Conservation (phyloP, 2,329 filamentous ascomycete genomes). For the Phialophora verrucosa region DNA sequence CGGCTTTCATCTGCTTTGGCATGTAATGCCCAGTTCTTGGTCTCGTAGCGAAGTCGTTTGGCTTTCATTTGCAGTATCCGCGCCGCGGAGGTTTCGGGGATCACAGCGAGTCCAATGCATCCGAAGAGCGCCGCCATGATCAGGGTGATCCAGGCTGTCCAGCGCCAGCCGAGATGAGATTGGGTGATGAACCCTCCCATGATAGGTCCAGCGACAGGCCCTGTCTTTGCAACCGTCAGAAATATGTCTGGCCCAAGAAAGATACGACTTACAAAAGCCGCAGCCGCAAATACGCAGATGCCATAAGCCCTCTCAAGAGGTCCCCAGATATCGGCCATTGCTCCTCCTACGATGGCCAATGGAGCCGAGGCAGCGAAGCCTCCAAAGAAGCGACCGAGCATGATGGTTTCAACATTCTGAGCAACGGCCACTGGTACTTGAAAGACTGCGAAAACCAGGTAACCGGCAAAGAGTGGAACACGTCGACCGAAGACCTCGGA, state of each 20-base stretch:
- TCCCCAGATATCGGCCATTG: constrained; percentile 57
- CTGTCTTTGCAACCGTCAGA: constrained; percentile 40
- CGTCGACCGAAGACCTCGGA: constrained; percentile 59
- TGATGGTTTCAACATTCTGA: constrained; percentile 59
- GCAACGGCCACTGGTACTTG: constrained; percentile 62
- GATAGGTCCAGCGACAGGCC: constrained; percentile 53
- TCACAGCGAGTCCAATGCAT: constrained; percentile 51
- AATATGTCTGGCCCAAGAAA: background rate
- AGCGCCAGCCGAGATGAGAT: constrained; percentile 60
- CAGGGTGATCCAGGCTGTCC: constrained; percentile 62
- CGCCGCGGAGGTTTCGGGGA: constrained; percentile 59
- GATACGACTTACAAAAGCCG: constrained; percentile 48
- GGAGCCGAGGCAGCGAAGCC: constrained; percentile 60
- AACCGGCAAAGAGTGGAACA: constrained; percentile 56
- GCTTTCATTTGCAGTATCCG: constrained; percentile 58
- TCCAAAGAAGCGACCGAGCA: constrained; percentile 61
- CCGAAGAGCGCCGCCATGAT: constrained; percentile 55
- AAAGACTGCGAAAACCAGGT: constrained; percentile 58
- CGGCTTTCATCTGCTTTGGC: constrained; percentile 52
- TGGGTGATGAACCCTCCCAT: constrained; percentile 58
- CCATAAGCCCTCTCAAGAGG: constrained; percentile 56
- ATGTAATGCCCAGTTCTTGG: constrained; percentile 55
- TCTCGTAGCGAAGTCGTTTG: constrained; percentile 54
- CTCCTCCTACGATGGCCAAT: constrained; percentile 58
- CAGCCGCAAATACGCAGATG: constrained; percentile 51